Conservation (phyloP, 2,329 filamentous ascomycete species). For the Clonostachys sp. region DNA sequence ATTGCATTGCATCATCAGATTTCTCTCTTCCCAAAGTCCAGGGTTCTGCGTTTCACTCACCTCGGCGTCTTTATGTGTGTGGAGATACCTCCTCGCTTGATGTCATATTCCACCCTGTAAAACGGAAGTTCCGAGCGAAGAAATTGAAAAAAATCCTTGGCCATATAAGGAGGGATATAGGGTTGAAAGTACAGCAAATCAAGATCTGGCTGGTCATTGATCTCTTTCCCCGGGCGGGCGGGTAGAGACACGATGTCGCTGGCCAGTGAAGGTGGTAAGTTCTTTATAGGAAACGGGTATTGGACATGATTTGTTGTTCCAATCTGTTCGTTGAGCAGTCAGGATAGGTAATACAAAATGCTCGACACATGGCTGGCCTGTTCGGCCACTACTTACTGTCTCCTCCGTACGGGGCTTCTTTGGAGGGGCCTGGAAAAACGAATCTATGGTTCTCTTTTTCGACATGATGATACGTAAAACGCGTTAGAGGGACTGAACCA, state of each 20-base stretch:
- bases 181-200: constrained; percentile 74
- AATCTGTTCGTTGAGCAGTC: constrained; percentile 5
- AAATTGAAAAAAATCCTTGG: constrained; percentile 62
- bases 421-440: constrained; percentile 56
- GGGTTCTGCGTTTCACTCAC: constrained; percentile 12
- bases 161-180: constrained; percentile 55
- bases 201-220: constrained; percentile 65
- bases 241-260: constrained; percentile 39
- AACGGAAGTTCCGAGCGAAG: constrained; percentile 69
- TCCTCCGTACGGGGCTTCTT: constrained; percentile 17
- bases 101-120: constrained; percentile 70
- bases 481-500: too few relatives aligned
- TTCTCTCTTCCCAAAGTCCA: neutral
- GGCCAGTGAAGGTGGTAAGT: constrained; percentile 31
- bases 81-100: constrained; percentile 59
- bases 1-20: neutral
- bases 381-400: neutral
- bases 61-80: constrained; percentile 55
- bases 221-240: constrained; percentile 43
- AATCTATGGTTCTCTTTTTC: constrained; percentile 61
- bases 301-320: constrained; percentile 30
- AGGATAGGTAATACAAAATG: too few relatives aligned
- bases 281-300: constrained; percentile 46
- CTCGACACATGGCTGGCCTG: too few relatives aligned
- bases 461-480: constrained; percentile 14